Evolutionary conservation across 2,329 filamentous ascomycete genomes (phyloP), one percentile per base, ranked within the genome.

Genomic region (Xylariaceae sp.): DNA sequence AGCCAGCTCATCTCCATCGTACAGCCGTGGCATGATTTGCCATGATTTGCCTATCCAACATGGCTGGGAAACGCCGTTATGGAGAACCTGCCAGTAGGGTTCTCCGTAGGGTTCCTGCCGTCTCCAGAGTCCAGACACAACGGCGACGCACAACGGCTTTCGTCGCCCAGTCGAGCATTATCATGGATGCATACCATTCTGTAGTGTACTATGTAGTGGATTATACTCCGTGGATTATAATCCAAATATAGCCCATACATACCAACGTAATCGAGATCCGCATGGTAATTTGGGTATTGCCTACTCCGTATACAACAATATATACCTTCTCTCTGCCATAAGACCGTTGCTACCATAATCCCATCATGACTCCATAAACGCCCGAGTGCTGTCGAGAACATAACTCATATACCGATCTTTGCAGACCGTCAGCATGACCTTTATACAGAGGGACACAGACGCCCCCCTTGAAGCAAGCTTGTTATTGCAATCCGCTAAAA

Each of bases 391-490:
- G 48, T 61, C 56, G 42, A 56, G 23, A 63, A 55, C 34, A 57
- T 60, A 13, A 59, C 15, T 60, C 58, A 61, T 58, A 59, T 62
- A 57, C 58, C 54, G 61, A 61, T 62, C 58, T 62, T 64, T 57
- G 60, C 56, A 61, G 60, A 59, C 51, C 60, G 54, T 58, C 45
- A n/a, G 55, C 57, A 55, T 58, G 42, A 42, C 57, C 54, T 63
- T 63, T 64, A 61, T 63, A 64, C 52, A 63, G 23, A 55, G 45
- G 37, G 56, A 51, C 13, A 50, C 18, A 50, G 17, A 18, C 35
- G 44, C 44, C 59, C 49, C 23, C 37, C 17, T 8, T 30, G 23
- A 50, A 44, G 45, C 42, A 49, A 56, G 9, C 37, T 59, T 59
- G 30, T 35, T 44, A 51, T 55, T 56, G 15, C 5, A 37, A 53